These are phyloP conservation scores for Saccharomycopsis schoenii DNA, from an alignment of 805 yeast genomes.

Conservation along the genomic window DNA sequence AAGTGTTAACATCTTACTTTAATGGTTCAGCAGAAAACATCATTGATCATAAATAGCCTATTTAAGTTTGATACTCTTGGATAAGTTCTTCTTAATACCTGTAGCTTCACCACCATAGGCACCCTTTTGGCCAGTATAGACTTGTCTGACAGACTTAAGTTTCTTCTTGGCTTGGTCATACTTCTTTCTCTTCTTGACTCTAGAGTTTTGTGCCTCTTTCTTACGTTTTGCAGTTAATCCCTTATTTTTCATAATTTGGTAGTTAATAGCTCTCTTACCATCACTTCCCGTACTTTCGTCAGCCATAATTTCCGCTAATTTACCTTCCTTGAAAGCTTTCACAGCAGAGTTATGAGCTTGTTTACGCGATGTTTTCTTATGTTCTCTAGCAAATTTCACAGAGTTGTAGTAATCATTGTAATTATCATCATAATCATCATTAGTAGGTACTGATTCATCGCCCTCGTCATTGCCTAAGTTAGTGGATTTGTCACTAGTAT, in stretches of 20 bases:
- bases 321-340: constrained; percentile 77
- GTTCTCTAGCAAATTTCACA: constrained; percentile 37
- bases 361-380: constrained; percentile 44
- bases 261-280: constrained; percentile 92
- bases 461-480: constrained; percentile 42
- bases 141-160: constrained; percentile 81
- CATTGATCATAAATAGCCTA: background rate
- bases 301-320: constrained; percentile 47
- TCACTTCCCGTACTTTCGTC: constrained; percentile 53
- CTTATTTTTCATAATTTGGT: constrained; percentile 91
- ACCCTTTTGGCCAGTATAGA: constrained; percentile 64
- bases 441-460: constrained; percentile 36
- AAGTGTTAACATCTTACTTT: too few relatives aligned
- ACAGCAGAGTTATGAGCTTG: constrained; percentile 62
- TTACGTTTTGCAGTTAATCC: constrained; percentile 90
- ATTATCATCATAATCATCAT: constrained; percentile 31
- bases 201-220: constrained; percentile 88
- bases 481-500: constrained; percentile 40
- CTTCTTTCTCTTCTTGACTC: constrained; percentile 97
- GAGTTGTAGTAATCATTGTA: constrained; percentile 48
- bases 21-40: too few relatives aligned
- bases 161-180: constrained; percentile 92
- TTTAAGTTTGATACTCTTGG: constrained; percentile 72
- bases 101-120: constrained; percentile 91
- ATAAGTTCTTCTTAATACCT: constrained; percentile 90